Evolutionary conservation across 805 yeast species (phyloP), one percentile per base, ranked within the genome.

Genomic region (Groenewaldozyma tartarivorans): DNA sequence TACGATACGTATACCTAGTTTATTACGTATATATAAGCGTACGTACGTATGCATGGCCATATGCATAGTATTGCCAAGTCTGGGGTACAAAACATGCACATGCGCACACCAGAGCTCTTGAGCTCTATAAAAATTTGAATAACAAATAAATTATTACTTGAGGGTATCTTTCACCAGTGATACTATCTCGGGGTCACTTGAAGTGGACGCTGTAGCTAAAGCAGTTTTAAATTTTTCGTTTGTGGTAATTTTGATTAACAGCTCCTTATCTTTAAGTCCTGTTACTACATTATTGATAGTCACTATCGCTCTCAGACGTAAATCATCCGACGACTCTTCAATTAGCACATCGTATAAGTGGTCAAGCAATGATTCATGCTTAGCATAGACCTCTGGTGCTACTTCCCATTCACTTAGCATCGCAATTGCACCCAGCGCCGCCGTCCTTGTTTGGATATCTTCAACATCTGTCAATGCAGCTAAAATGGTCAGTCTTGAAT

Each of bases 381-480:
- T 46, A 32, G 56, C 57, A 39, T 63, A 42, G 3, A 41, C 46
- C 19, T 48, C 51, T 2, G 58, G 52, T 5, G 60, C 63, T 1
- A 58, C 57, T 9, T 50, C 50, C 63, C 64, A 64, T 35, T 62
- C 61, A 1, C 65, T 49, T 4, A 64, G 48, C 35, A 58, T 53
- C 5, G 69, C 69, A 18, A 64, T 36, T 11, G 65, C 66, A 1
- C 69, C 69, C 3, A 63, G 50, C 2, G 66, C 68, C 1, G 69
- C 69, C 2, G 48, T 29, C 9, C 61, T 53, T 4, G 64, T 53
- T 16, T 46, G 48, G 11, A 38, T 36, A 38, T 64, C 68, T 17
- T 58, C 63, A 5, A 52, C 40, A 21, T 50, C 54, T n/a, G 60
- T 55, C 22, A 64, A 47, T 18, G 59, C 53, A 1, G 55, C 51